phyloP scores from a whole-genome alignment of 331 rosid genomes.

The Pyrus hybrid region DNA sequence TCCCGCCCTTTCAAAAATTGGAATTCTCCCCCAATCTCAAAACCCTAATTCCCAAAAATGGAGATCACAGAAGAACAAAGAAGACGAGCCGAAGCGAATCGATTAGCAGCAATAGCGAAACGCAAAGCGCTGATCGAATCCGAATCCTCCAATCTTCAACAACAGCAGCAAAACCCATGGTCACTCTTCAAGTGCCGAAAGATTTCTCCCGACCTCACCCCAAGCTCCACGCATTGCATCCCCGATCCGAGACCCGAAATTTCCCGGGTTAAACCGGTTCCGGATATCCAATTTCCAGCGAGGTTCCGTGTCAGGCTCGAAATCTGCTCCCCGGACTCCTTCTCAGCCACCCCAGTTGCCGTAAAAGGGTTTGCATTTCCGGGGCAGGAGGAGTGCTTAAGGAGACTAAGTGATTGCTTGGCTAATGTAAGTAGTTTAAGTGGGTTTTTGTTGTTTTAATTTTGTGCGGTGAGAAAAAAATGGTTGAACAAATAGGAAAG shows the following conservation, averaged over 20 bases:
- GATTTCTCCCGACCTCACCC: constrained; percentile 23
- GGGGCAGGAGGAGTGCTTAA: constrained; percentile 33
- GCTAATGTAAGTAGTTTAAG: constrained; percentile 27
- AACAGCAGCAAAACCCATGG: constrained; percentile 28
- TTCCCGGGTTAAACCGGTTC: not conserved
- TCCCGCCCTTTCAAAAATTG: constrained; percentile 8
- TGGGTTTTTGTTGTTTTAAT: not conserved
- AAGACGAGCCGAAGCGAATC: constrained; percentile 67
- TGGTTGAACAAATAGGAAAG: not conserved
- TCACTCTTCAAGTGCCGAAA: constrained; percentile 73
- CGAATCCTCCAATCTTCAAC: constrained; percentile 25
- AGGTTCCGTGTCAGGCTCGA: constrained; percentile 65
- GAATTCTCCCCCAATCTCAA: not conserved
- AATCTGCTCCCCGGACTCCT: constrained; percentile 69
- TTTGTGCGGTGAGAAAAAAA: not conserved
- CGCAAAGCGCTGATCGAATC: constrained; percentile 56
- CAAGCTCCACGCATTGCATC: not conserved
- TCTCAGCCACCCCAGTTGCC: constrained; percentile 45
- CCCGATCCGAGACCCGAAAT: not conserved
- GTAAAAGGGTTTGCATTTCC: constrained; percentile 32
- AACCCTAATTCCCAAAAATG: constrained; percentile 33
- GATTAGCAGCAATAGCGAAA: constrained; percentile 71
- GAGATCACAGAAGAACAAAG: constrained; percentile 69
- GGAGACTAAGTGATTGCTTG: constrained; percentile 30
- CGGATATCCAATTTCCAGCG: not conserved